A percentile compares a stretch with the other conserved stretches of the same genome.
phyloP scores from a whole-genome alignment of 2,329 filamentous ascomycete species.

The Penicillium sp. region DNA sequence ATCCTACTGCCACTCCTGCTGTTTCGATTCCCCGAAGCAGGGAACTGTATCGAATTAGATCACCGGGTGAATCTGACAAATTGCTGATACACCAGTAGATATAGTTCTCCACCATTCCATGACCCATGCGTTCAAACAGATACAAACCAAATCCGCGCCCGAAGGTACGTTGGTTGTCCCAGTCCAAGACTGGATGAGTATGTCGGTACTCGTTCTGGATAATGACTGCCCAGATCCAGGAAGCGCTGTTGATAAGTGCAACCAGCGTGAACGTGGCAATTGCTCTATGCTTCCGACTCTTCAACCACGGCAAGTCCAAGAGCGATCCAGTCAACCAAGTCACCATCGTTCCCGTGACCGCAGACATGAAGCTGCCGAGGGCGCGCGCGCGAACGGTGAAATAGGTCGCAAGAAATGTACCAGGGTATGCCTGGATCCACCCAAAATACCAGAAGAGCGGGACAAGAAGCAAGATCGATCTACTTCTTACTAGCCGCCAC shows the following conservation, averaged over 20 bases:
- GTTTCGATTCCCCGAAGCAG: constrained; percentile 46
- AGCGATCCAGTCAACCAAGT: constrained; percentile 41
- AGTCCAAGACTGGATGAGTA: constrained; percentile 47
- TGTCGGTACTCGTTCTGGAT: constrained; percentile 50
- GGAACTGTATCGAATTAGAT: constrained; percentile 49
- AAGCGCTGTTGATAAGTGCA: constrained; percentile 44
- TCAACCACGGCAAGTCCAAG: constrained; percentile 42
- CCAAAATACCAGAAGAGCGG: constrained; percentile 36
- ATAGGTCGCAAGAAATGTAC: constrained; percentile 45
- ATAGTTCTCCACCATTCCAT: constrained; percentile 46
- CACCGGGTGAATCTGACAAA: constrained; percentile 45
- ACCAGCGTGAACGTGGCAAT: constrained; percentile 44
- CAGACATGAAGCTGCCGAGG: constrained; percentile 39
- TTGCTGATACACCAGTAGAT: constrained; percentile 52
- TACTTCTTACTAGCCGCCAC: constrained; percentile 36
- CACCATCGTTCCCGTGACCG: constrained; percentile 41
- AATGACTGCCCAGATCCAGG: constrained; percentile 51
- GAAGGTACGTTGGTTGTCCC: constrained; percentile 42
- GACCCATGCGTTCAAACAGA: constrained; percentile 42
- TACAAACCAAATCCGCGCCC: constrained; percentile 47
- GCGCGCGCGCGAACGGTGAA: constrained; percentile 46
- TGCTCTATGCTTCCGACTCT: constrained; percentile 43
- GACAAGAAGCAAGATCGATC: constrained; percentile 38
- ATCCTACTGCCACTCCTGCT: constrained; percentile 44
- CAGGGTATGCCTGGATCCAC: constrained; percentile 44